Evolutionary conservation across 768 basidiomycete species (phyloP).

Genomic region (Trametes meyenii): DNA sequence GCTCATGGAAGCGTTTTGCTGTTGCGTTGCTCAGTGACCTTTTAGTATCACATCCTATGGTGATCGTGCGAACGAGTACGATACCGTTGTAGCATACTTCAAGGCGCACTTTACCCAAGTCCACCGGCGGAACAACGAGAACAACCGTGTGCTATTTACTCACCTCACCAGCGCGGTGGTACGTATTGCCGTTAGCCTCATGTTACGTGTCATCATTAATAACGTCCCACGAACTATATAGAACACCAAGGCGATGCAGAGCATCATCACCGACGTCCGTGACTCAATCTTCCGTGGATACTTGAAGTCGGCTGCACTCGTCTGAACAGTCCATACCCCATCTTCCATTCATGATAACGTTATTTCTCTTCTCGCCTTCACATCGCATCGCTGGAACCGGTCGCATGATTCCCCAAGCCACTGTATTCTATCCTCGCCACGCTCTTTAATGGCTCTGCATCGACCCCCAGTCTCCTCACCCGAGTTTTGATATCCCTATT

Average conservation of each 20-base stretch:
- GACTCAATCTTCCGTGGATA: constrained; percentile 43
- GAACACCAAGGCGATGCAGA: constrained; percentile 85
- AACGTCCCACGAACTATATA: constrained; percentile 30
- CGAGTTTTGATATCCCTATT: neutral
- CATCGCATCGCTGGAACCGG: neutral
- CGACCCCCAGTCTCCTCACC: neutral
- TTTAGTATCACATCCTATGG: constrained; percentile 77
- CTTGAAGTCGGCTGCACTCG: constrained; percentile 40
- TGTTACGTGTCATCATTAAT: neutral
- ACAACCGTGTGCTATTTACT: constrained; percentile 61
- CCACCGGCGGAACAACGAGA: constrained; percentile 64
- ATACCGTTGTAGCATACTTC: constrained; percentile 77
- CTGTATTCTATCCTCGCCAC: constrained; percentile 13
- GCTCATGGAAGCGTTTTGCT: neutral
- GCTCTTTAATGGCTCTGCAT: constrained; percentile 13
- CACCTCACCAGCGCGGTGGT: constrained; percentile 84
- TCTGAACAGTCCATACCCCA: constrained; percentile 24
- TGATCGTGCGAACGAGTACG: constrained; percentile 69
- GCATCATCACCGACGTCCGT: constrained; percentile 71
- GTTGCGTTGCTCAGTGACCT: neutral
- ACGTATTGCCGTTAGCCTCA: constrained; percentile 27
- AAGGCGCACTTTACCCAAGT: constrained; percentile 82
- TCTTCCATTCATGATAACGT: constrained; percentile 9
- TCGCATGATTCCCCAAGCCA: constrained; percentile 7
- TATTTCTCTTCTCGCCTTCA: constrained; percentile 4